phyloP scores from a whole-genome alignment of 2,329 filamentous ascomycete genomes.

The Penicillium carneum region DNA sequence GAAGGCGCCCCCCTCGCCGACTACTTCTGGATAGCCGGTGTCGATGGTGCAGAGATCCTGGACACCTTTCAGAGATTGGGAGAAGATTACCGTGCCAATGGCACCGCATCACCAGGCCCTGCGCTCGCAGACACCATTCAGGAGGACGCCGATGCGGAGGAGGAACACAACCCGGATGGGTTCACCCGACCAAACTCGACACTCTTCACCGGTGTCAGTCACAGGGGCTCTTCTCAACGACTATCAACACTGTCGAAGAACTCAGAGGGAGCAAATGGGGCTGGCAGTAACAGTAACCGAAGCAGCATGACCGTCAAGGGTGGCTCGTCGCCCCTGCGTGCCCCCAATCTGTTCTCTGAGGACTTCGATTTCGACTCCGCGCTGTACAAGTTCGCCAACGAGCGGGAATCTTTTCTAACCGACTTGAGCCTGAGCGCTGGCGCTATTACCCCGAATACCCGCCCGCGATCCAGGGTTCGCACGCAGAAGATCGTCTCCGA shows the following conservation, averaged over 20 bases:
- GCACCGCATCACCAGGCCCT: slow-evolving; percentile 45
- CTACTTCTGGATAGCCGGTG: slow-evolving; percentile 69
- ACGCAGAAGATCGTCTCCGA: slow-evolving; percentile 82
- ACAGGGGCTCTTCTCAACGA: slow-evolving; percentile 53
- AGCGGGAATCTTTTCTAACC: slow-evolving; percentile 90
- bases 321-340: slow-evolving; percentile 42
- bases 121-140: slow-evolving; percentile 66
- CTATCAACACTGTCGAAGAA: slow-evolving; percentile 60
- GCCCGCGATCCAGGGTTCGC: slow-evolving; percentile 77
- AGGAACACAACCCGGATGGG: slow-evolving; percentile 49
- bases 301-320: slow-evolving; percentile 69
- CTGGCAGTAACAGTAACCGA: slow-evolving; percentile 70
- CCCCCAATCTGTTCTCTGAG: slow-evolving; percentile 54
- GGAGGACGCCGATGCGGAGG: slow-evolving; percentile 65
- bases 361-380: slow-evolving; percentile 95
- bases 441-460: slow-evolving; percentile 70
- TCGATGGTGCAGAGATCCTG: slow-evolving; percentile 56
- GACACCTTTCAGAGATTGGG: slow-evolving; percentile 54
- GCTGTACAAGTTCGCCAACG: slow-evolving; percentile 91
- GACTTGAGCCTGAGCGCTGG: slow-evolving; percentile 89
- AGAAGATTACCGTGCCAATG: slow-evolving; percentile 52
- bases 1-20: slow-evolving; percentile 66
- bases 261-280: slow-evolving; percentile 53
- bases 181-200: slow-evolving; percentile 53
- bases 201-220: slow-evolving; percentile 31